Percentiles rank a stretch among this genome's conserved stretches.
phyloP scores from a whole-genome alignment of 495 filamentous ascomycete genomes.

The Xylaria grammica region DNA sequence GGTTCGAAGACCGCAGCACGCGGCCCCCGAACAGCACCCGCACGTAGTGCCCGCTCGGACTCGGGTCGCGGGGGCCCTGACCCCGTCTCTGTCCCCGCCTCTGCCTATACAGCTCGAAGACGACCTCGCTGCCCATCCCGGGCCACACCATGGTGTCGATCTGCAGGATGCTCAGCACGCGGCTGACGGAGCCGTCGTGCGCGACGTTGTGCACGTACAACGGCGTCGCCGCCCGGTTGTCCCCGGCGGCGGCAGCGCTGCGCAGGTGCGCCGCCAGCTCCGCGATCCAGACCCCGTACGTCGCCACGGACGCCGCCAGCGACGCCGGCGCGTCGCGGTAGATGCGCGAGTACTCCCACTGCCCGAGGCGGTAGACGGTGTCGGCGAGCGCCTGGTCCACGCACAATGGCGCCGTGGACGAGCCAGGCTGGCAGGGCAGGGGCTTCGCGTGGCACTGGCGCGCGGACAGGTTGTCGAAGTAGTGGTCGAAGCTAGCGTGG shows the following conservation, averaged over 20 bases:
- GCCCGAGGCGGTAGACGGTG: conserved; percentile 67
- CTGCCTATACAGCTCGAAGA: conserved; percentile 67
- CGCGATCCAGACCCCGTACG: conserved; percentile 67
- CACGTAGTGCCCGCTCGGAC: conserved; percentile 44
- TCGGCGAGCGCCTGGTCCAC: conserved; percentile 61
- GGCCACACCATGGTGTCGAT: conserved; percentile 74
- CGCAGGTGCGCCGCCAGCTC: conserved; percentile 67
- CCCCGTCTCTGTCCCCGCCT: not conserved
- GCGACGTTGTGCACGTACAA: conserved; percentile 71
- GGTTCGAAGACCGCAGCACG: conserved; percentile 63
- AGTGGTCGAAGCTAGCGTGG: conserved; percentile 70
- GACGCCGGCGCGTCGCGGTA: conserved; percentile 64
- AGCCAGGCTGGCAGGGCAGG: conserved; percentile 60
- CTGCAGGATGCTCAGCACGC: conserved; percentile 68
- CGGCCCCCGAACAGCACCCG: conserved; percentile 68
- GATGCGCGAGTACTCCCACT: conserved; percentile 73
- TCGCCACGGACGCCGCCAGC: conserved; percentile 57
- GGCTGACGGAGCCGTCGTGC: conserved; percentile 69
- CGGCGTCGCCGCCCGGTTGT: conserved; percentile 31
- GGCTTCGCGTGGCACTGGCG: conserved; percentile 69
- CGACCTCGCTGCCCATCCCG: conserved; percentile 71
- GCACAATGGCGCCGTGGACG: conserved; percentile 47
- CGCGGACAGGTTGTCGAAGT: conserved; percentile 74
- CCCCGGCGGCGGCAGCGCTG: conserved; percentile 40
- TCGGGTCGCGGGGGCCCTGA: not conserved